Evolutionary conservation across 805 yeast species (phyloP), one percentile per base, ranked within the genome.

Genomic region (Candida corydali): DNA sequence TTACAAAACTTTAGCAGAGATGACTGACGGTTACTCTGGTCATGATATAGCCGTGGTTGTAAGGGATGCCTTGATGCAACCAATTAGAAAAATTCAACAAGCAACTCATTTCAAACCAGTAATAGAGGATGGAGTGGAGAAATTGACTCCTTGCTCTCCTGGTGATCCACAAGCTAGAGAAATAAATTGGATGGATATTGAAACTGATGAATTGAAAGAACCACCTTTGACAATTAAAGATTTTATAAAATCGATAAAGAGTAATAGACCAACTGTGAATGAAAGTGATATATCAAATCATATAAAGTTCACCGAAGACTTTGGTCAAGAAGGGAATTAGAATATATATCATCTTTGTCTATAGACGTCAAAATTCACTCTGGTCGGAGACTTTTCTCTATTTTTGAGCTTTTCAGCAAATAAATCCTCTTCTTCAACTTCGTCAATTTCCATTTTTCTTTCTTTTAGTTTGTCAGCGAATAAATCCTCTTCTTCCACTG

Each of bases 21-120:
- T 93, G 88, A 91, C 98, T 0, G 95, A 87, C 5, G 98, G 98
- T 8, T 91, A 93, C 60, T 87, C 96, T 2, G 99, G 99, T 36
- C 95, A 91, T 56, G 99, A 93, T 73, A 76, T 93, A 28, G 91
- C 97, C 0, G 96, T 93, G 23, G 95, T 88, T 8, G 98, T 93
- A 3, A 80, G 95, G 50, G 99, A 93, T 60, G 98, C 98, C 0
- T 69, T 93, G 48, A 93, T 93, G 98, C 94, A 91, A 60, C 98
- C 99, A 1, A 87, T 93, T 41, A 76, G 98, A 51, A 88, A 87
- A 56, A 87, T 93, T 44, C 98, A 91, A 61, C 82, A 78, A 53
- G 97, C 98, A 0, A 93, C 98, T 0, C 98, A 93, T 68, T 93
- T 93, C 69, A 84, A 83, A 55, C 70, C 73, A 42, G 76, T 77